Percentiles rank a stretch among this genome's conserved stretches.
Evolutionary conservation across 2,329 filamentous ascomycete genomes (phyloP).

Genomic region (Pestalotiopsis sp.): DNA sequence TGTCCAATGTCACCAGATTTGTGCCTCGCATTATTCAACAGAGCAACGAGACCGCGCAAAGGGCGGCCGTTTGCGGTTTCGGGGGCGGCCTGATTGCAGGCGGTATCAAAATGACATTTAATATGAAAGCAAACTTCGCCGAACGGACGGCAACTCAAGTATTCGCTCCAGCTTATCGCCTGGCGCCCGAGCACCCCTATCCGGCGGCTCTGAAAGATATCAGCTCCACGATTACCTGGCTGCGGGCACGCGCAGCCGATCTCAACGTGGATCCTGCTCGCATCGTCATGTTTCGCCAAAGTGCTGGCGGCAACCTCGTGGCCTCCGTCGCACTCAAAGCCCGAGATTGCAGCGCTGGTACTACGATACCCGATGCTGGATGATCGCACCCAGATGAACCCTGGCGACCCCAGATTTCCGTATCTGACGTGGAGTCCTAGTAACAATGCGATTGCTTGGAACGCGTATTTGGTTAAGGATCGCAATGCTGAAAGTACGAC

Average conservation of each 20-base stretch:
- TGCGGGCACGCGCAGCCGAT: slow-evolving; percentile 28
- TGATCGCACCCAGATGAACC: slow-evolving; percentile 23
- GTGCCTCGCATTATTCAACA: slow-evolving; percentile 14
- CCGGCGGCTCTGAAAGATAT: slow-evolving; percentile 42
- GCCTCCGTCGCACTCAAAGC: slow-evolving; percentile 39
- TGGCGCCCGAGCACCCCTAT: slow-evolving; percentile 49
- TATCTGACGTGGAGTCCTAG: slow-evolving; percentile 9
- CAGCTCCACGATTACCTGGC: slow-evolving; percentile 27
- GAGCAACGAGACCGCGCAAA: slow-evolving; percentile 10
- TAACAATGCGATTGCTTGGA: neutral
- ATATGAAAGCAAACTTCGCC: slow-evolving; percentile 15
- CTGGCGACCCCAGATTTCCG: slow-evolving; percentile 17
- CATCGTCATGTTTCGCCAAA: slow-evolving; percentile 19
- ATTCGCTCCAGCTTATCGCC: slow-evolving; percentile 44
- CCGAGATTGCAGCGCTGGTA: slow-evolving; percentile 30
- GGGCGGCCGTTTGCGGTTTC: slow-evolving; percentile 23
- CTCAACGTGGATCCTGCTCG: slow-evolving; percentile 24
- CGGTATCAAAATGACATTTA: slow-evolving; percentile 17
- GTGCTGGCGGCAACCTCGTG: slow-evolving; percentile 23
- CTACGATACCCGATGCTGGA: slow-evolving; percentile 34
- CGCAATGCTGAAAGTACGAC: too few relatives aligned
- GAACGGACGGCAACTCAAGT: slow-evolving; percentile 18
- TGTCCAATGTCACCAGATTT: slow-evolving; percentile 21
- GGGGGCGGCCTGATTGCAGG: slow-evolving; percentile 25
- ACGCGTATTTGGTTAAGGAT: neutral